phyloP scores from a whole-genome alignment of 148 eudicot species.

The Agrostemma githago region DNA sequence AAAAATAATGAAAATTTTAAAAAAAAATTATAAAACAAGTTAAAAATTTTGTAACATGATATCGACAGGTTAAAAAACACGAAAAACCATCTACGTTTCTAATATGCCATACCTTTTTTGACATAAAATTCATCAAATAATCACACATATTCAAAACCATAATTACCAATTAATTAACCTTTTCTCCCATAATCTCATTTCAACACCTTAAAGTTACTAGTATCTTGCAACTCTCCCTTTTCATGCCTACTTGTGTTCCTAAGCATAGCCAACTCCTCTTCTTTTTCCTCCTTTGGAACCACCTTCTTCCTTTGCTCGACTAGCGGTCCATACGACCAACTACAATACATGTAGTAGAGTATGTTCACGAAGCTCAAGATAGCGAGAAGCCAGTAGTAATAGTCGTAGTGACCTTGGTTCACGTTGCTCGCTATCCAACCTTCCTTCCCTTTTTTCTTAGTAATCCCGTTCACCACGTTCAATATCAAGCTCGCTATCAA shows the following conservation, averaged over 20 bases:
- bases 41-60: slow-evolving; percentile 16
- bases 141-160: slow-evolving; percentile 8
- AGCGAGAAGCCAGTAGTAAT: slow-evolving; percentile 72
- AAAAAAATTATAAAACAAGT: slow-evolving; percentile 1
- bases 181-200: slow-evolving; percentile 7
- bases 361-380: slow-evolving; percentile 49
- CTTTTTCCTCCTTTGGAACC: slow-evolving; percentile 23
- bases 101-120: slow-evolving; percentile 1
- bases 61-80: slow-evolving; percentile 21
- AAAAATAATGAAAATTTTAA: neutral
- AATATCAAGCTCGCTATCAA: slow-evolving; percentile 52
- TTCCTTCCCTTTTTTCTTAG: slow-evolving; percentile 37
- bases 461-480: slow-evolving; percentile 38
- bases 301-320: slow-evolving; percentile 29
- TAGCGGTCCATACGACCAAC: slow-evolving; percentile 45
- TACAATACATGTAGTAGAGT: slow-evolving; percentile 38
- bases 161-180: slow-evolving; percentile 12
- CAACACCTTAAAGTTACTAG: slow-evolving; percentile 7
- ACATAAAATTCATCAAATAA: slow-evolving; percentile 5
- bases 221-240: slow-evolving; percentile 26
- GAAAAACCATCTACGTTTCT: slow-evolving; percentile 22
- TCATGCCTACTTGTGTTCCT: slow-evolving; percentile 27
- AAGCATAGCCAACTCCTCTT: slow-evolving; percentile 30
- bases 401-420: slow-evolving; percentile 62
- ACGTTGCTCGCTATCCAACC: slow-evolving; percentile 69